phyloP scores from a whole-genome alignment of 1,284 basidiomycete species.

The Cutaneotrichosporon sp. region DNA sequence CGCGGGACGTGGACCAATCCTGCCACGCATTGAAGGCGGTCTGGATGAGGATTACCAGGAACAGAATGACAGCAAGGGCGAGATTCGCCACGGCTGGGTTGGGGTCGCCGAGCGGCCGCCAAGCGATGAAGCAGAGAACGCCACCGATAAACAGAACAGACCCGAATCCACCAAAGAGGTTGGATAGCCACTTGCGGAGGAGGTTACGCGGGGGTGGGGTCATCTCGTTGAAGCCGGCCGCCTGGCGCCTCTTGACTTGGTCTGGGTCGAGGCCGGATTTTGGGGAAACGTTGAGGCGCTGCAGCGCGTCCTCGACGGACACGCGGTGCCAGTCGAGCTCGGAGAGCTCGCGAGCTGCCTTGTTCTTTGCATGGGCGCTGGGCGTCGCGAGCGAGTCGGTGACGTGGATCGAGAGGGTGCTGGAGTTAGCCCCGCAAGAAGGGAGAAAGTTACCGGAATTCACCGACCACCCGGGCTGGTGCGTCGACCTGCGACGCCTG shows the following conservation, averaged over 20 bases:
- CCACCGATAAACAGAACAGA: slow-evolving; percentile 60
- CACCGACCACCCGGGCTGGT: slow-evolving; percentile 38
- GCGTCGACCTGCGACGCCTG: slow-evolving; percentile 34
- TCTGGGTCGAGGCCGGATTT: slow-evolving; percentile 58
- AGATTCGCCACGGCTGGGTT: slow-evolving; percentile 55
- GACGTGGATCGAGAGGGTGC: slow-evolving; percentile 49
- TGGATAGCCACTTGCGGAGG: slow-evolving; percentile 54
- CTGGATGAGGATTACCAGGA: slow-evolving; percentile 56
- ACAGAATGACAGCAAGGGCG: slow-evolving; percentile 55
- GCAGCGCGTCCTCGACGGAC: slow-evolving; percentile 56
- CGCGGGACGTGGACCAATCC: slow-evolving; percentile 53
- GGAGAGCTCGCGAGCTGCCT: slow-evolving; percentile 37
- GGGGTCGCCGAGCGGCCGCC: slow-evolving; percentile 55
- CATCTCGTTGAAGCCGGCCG: slow-evolving; percentile 53
- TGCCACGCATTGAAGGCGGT: slow-evolving; percentile 48
- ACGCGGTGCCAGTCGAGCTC: slow-evolving; percentile 62
- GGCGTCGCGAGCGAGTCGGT: slow-evolving; percentile 39
- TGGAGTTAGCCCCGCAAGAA: slow-evolving; percentile 14
- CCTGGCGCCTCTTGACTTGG: slow-evolving; percentile 58
- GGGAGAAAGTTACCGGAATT: slow-evolving; percentile 38
- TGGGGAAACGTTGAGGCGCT: slow-evolving; percentile 57
- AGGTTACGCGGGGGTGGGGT: slow-evolving; percentile 51
- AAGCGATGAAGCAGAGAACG: slow-evolving; percentile 56
- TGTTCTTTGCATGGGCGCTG: slow-evolving; percentile 18
- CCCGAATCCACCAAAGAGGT: slow-evolving; percentile 60